Evolutionary conservation across 495 filamentous ascomycete species (phyloP).

Genomic region (Penicillium coffeae): DNA sequence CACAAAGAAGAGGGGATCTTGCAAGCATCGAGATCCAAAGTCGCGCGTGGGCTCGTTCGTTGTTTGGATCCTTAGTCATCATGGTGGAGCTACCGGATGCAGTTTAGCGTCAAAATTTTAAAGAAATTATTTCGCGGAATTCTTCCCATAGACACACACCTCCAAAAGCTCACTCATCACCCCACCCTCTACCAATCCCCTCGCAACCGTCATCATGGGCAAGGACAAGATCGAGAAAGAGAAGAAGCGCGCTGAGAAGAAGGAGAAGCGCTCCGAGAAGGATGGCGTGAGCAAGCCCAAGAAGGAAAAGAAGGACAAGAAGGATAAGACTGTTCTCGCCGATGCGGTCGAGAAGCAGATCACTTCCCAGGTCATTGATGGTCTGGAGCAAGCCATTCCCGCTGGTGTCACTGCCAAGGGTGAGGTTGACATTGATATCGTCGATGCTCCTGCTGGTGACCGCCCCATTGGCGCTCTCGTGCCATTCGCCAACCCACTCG

Average conservation of each 20-base stretch:
- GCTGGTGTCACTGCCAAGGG: constrained; percentile 19
- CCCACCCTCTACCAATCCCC: constrained; percentile 14
- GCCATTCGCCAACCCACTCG: constrained; percentile 89
- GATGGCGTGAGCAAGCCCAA: constrained; percentile 69
- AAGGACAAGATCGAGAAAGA: constrained; percentile 60
- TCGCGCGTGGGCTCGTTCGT: constrained; percentile 1
- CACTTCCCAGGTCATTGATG: constrained; percentile 48
- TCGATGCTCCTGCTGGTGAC: constrained; percentile 50
- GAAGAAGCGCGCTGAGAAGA: constrained; percentile 73
- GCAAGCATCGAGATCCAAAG: background rate
- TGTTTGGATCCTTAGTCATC: constrained; percentile 38
- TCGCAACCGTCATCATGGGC: constrained; percentile 40
- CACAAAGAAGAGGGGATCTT: background rate
- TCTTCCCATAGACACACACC: constrained; percentile 28
- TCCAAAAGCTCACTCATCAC: constrained; percentile 14
- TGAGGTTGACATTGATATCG: constrained; percentile 36
- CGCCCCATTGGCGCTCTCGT: constrained; percentile 70
- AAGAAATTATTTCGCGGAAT: constrained; percentile 42
- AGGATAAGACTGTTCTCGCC: constrained; percentile 57
- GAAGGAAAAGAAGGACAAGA: constrained; percentile 67
- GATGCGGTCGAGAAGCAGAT: constrained; percentile 63
- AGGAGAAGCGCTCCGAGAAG: constrained; percentile 73
- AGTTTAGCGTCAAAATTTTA: constrained; percentile 44
- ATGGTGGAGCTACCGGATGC: constrained; percentile 12
- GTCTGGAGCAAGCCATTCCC: constrained; percentile 44